Base-by-base conservation (phyloP, 208 protist species). In the Trypanosoma scelopori region DNA sequence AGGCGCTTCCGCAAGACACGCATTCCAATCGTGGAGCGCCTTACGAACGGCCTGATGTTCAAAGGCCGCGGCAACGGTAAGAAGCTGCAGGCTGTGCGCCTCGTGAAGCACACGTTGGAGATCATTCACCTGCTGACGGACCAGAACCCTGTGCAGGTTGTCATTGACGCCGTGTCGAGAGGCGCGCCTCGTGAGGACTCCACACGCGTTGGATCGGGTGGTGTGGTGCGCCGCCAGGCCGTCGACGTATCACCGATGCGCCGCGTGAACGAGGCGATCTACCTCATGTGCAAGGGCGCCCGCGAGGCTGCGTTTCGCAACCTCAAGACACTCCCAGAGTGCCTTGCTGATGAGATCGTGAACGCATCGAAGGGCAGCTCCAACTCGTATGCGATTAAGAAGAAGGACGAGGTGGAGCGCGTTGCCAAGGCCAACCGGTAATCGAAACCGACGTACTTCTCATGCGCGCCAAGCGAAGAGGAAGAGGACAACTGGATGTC, bases 391-490 rank as follows among this genome's bases (percentile, higher is more conserved):
- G 98, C 99, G 68, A 99, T 99, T 78, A 99, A 99, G 88, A 99
- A 99, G 98, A 99, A 99, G 93, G 98, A 99, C 90, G 98, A 99
- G 89, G 95, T 99, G 62, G 99, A 99, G 94, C 98, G 99, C 91
- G 98, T 99, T 62, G 98, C 99, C 84, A 99, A 99, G 94, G 96
- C 97, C 68, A 99, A 99, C 96, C 93, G 99, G 76, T 99, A 99
- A 99, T 67, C 25, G 12, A 55, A 16, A 53, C 4, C 66, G 12
- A 60, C 50, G 23, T 1, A 64, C 28, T 53, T 74, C 32, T n/a
- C 18, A 56, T 49, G 9, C 32, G 32, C 32, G 32, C 32, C 5
- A 37, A 37, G 32, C 3, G 32, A 37, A 37, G 32, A 37, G 32
- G 9, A 37, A n/a, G n/a, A n/a, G n/a, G n/a, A n/a, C n/a, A n/a